phyloP scores from a whole-genome alignment of 2,329 filamentous ascomycete species.

The Bisporella sp. region DNA sequence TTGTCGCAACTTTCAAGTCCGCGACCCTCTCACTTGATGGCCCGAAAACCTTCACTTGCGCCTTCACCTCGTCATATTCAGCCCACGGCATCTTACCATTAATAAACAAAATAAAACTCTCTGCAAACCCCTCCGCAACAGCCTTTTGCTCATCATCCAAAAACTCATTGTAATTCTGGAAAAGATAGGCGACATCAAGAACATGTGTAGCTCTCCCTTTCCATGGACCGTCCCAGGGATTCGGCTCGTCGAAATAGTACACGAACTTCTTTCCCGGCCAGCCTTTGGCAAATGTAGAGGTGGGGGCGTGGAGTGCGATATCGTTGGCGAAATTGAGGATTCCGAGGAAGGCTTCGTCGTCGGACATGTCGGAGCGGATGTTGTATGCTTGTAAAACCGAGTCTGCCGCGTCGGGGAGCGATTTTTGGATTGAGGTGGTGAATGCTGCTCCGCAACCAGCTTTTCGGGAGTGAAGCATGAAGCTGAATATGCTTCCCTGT shows the following conservation, averaged over 20 bases:
- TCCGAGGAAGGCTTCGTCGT: constrained; percentile 34
- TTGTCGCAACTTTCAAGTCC: too few species aligned
- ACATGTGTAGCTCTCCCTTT: constrained; percentile 35
- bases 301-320: constrained; percentile 38
- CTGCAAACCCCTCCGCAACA: constrained; percentile 29
- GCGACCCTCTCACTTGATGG: too few species aligned
- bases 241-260: constrained; percentile 40
- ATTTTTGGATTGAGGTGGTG: constrained; percentile 21
- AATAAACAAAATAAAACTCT: constrained; percentile 32
- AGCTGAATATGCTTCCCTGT: too few species aligned
- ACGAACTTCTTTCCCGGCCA: constrained; percentile 30
- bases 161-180: constrained; percentile 38
- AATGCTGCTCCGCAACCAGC: constrained; percentile 29
- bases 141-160: constrained; percentile 26
- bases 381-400: constrained; percentile 33
- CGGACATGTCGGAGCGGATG: constrained; percentile 25
- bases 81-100: constrained; percentile 28
- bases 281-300: constrained; percentile 32
- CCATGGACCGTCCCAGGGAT: constrained; percentile 37
- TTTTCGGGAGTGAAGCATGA: constrained; percentile 8
- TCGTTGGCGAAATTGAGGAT: constrained; percentile 39
- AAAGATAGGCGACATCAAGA: constrained; percentile 37
- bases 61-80: not conserved
- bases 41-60: too few species aligned
- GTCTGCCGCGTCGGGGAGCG: constrained; percentile 18